Base-by-base conservation (phyloP, 192 early-diverging fungal species). In the Umbelopsis ramanniana region DNA sequence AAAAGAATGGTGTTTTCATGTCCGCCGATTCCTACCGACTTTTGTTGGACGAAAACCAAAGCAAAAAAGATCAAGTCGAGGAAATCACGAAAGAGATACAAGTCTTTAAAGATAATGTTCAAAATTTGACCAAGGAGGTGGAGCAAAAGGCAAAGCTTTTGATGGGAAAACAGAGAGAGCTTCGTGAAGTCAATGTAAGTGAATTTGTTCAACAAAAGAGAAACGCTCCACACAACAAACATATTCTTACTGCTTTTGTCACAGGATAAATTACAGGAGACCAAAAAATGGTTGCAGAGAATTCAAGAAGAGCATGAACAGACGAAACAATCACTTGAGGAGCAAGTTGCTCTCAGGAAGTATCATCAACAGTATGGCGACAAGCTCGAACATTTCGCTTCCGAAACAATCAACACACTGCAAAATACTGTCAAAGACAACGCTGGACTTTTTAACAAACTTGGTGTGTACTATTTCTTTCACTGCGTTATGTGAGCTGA, bases 1-100 rank as follows among this genome's bases (percentile, higher is more conserved):
- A 96, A 7, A 92, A 91, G 67, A 91, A 90, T 52, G 97, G 97
- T 0, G 88, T 96, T 53, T 97, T 84, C 67, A 75, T 97, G 57
- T 81, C 92, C 0, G 76, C 75, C 12, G 87, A 96, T 70, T 87
- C 85, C 19, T 93, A 89, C 72, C 78, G 87, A 14, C 53, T 69
- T 0, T 54, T 91, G n/a, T 46, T 84, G 5, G 79, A 82, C 26
- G 89, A 91, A 52, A 83, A 46, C 50, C 77, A 84, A 47, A 63
- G 77, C 7, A 66, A 76, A 37, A 88, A 87, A 74, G 82, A 83
- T 40, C 76, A 70, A n/a, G 35, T 70, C 0, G 77, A 84, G 47
- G 79, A 81, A 63, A 72, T 87, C 23, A 71, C 66, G 1, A 63
- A 63, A 2, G 53, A 81, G 14, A 74, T 76, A 1, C 74, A 76